Base-by-base conservation (phyloP, 164 flowering plant genomes). In the Aristolochia fimbriata region DNA sequence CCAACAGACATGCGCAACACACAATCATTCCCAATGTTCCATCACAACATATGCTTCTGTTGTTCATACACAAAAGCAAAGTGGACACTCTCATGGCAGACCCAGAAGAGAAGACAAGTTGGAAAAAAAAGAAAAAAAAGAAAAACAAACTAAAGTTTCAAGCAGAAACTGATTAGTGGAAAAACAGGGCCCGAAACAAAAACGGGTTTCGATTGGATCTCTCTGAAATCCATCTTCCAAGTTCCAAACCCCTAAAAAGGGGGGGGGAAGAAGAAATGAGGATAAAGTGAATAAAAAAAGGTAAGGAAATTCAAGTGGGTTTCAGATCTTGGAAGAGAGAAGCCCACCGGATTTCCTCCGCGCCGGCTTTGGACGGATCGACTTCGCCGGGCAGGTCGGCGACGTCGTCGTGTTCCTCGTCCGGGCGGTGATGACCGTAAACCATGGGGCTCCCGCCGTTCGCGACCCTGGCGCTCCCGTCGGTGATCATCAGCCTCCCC, bases 261-360 rank as follows among this genome's bases (percentile, higher is more conserved):
- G 49, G n/a, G 17, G 51, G 45, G 30, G 2, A n/a, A 55, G 4
- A 41, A 20, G 19, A 4, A 50, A 12, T 17, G 61, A 55, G 37
- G 53, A 46, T n/a, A n/a, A 47, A 53, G 63, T 41, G 21, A 47
- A n/a, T n/a, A 57, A 22, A 48, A 56, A 62, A 16, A 54, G 45
- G 46, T 1, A 8, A 31, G 33, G 30, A n/a, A 11, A 55, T 55
- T 83, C 83, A 86, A 60, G 88, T 86, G 37, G 96, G 96, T 62
- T 83, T 84, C 78, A 88, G 52, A 59, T 84, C 82, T 47, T 80
- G 84, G 69, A 88, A 88, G 78, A 86, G 73, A 3, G 84, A n/a
- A 59, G 83, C 78, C 96, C 96, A 88, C 33, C 65, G 67, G 50
- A 62, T 58, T 49, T 75, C 78, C 53, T 66, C 73, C 13, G 51